Conservation (phyloP, 1,139 yeast genomes). For the Yamadazyma spencermartinsiae region DNA sequence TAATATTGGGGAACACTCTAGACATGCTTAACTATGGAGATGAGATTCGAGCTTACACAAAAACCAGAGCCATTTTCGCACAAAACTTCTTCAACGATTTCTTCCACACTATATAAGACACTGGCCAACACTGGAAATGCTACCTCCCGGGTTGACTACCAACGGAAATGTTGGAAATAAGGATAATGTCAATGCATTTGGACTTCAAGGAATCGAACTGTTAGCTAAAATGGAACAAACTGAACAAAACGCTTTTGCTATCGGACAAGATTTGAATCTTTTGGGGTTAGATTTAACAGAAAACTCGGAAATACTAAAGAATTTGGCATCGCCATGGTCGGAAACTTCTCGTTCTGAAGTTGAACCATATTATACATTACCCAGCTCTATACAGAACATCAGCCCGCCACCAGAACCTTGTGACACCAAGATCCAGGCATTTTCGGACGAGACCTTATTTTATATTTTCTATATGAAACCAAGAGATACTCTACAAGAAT, state of each 20-base stretch:
- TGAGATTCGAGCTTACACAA: background rate
- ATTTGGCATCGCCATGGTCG: slow-evolving; percentile 92
- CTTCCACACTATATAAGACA: slow-evolving; percentile 5
- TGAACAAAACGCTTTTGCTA: slow-evolving; percentile 69
- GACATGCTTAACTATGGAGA: background rate
- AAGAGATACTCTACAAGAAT: slow-evolving; percentile 88
- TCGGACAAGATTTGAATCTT: slow-evolving; percentile 80
- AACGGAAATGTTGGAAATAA: slow-evolving; percentile 1
- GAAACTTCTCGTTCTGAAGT: slow-evolving; percentile 89
- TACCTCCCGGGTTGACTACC: slow-evolving; percentile 32
- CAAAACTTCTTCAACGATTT: background rate
- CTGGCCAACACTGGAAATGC: too few species aligned
- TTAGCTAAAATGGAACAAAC: slow-evolving; percentile 67
- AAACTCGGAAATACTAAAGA: slow-evolving; percentile 55
- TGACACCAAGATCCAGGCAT: slow-evolving; percentile 71
- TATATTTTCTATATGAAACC: slow-evolving; percentile 94
- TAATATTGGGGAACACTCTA: slow-evolving; percentile 65
- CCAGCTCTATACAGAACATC: slow-evolving; percentile 55
- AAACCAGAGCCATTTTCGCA: background rate
- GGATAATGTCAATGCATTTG: slow-evolving; percentile 59
- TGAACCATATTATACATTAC: slow-evolving; percentile 75
- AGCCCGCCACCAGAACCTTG: slow-evolving; percentile 45
- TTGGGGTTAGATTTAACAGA: slow-evolving; percentile 65
- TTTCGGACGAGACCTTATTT: slow-evolving; percentile 90
- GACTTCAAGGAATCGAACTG: slow-evolving; percentile 70